Evolutionary conservation across 129 eudicot species (phyloP), one percentile per base, ranked within the genome.

Genomic region (Calendula officinalis): DNA sequence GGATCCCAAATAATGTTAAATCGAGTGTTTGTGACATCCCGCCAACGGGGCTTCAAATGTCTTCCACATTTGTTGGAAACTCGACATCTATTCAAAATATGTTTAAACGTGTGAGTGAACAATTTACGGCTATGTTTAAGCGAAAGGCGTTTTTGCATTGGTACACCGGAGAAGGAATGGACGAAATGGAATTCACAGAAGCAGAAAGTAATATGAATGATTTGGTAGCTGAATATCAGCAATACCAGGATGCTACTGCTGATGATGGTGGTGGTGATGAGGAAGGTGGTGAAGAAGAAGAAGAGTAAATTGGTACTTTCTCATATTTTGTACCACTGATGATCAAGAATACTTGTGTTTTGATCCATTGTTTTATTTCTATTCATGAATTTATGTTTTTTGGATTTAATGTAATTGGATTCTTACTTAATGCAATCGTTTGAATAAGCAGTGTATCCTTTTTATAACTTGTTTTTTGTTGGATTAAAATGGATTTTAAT

Each of bases 91-190:
- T 89, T 8, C 95, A 86, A 48, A 95, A 89, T 69, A 89, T 86
- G 95, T 89, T 89, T 58, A 75, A 90, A 76, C 60, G 95, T 7
- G 97, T 90, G 56, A 90, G 95, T 44, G 95, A 90, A 71, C 97
- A 86, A 50, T 86, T 91, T 16, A 91, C 97, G 2, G 90, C 97
- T 50, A 91, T 91, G 97, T 91, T 87, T 52, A 64, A 92, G 84
- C 78, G 97, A 53, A 90, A 90, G 89, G 95, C 97, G 17, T 90
- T 90, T 77, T 84, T 90, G 95, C 95, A 90, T 64, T 90, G 97
- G 97, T 90, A 86, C 68, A 90, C 97, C 0, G 92, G 97, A 33
- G 97, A 90, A 66, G 95, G 97, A 3, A 90, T 90, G 97, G 97
- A 90, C 43, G 97, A 86, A 56, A 90, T 90, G 97, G 97, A 90